A percentile compares a stretch with the other conserved stretches of the same genome.
Evolutionary conservation across 306 rosid species (phyloP).

Genomic region (Rosa multiflora): DNA sequence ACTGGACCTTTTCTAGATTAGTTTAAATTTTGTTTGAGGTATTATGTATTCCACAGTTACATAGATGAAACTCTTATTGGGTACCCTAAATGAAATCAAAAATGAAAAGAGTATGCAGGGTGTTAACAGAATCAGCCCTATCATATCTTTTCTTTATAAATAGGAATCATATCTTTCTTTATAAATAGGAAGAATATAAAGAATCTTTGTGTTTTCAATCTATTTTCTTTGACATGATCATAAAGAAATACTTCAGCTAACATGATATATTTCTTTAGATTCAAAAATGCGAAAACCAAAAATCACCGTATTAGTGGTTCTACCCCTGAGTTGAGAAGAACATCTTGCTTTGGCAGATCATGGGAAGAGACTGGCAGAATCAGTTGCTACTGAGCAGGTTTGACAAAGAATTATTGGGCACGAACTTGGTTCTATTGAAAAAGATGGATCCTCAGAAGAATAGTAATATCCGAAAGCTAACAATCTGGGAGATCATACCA

Average conservation of each 20-base stretch:
- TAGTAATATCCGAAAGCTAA: conserved; percentile 75
- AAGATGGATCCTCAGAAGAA: conserved; percentile 67
- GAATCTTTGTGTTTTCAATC: too few relatives aligned
- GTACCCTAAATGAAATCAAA: too few relatives aligned
- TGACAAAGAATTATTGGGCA: conserved; percentile 73
- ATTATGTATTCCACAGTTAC: background rate
- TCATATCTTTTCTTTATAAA: too few relatives aligned
- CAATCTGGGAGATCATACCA: conserved; percentile 82
- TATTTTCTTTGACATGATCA: background rate
- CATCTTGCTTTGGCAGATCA: conserved; percentile 81
- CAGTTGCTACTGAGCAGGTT: conserved; percentile 89
- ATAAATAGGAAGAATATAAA: too few relatives aligned
- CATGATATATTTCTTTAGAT: conserved; percentile 14
- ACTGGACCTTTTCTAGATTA: background rate
- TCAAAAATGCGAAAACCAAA: conserved; percentile 9
- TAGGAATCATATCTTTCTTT: too few relatives aligned
- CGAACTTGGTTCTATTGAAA: conserved; percentile 53
- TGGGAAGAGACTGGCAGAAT: conserved; percentile 99
- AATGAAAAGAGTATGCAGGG: too few relatives aligned
- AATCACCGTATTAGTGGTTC: too few relatives aligned
- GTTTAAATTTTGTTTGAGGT: background rate
- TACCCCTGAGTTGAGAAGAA: conserved; percentile 64
- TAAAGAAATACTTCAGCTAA: conserved; percentile 14
- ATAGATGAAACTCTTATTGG: background rate
- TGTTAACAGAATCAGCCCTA: too few relatives aligned